Evolutionary conservation across 2,329 filamentous ascomycete genomes (phyloP), one percentile per base, ranked within the genome.

Genomic region (Ceratocystiopsis sp.): DNA sequence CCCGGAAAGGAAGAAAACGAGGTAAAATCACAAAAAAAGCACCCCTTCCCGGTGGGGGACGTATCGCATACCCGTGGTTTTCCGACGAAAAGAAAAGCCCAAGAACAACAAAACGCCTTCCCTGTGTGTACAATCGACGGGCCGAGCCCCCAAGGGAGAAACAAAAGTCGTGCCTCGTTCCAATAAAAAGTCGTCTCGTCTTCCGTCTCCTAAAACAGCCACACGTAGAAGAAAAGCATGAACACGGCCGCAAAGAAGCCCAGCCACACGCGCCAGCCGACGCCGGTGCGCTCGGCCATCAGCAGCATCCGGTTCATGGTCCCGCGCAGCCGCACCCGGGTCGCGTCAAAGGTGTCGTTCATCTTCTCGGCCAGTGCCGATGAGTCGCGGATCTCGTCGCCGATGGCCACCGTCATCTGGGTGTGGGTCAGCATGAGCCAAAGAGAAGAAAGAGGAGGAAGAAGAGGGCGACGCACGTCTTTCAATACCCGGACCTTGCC

Each of bases 271-370:
- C 75, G 89, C 91, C 91, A 98, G 55, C 86, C 80, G 11, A 98
- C 80, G n/a, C 91, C 91, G 2, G 87, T 93, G 54, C 78, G 72
- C 64, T 96, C 75, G 5, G 91, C 91, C 91, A 98, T 98, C 43
- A 89, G 59, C 51, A 96, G 64, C 91, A 98, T 98, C 46, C 87
- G 71, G 58, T 85, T 94, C 91, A 98, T 96, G 16, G 93, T 96
- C 43, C 89, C 86, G 38, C 79, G 74, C 48, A 98, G 66, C 49
- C 83, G 75, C 42, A 86, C 64, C 33, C 87, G 69, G 42, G 89
- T 93, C 53, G 74, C 77, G 58, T 96, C 89, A 57, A 96, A 98
- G 6, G 77, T 74, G 56, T 94, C 84, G 61, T 96, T 96, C 80
- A 98, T 94, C 63, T 86, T 89, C 54, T 95, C 85, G 2, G 86